Evolutionary conservation across 2,329 filamentous ascomycete species (phyloP), one percentile per base, ranked within the genome.

Genomic region (Penicillium italicum): DNA sequence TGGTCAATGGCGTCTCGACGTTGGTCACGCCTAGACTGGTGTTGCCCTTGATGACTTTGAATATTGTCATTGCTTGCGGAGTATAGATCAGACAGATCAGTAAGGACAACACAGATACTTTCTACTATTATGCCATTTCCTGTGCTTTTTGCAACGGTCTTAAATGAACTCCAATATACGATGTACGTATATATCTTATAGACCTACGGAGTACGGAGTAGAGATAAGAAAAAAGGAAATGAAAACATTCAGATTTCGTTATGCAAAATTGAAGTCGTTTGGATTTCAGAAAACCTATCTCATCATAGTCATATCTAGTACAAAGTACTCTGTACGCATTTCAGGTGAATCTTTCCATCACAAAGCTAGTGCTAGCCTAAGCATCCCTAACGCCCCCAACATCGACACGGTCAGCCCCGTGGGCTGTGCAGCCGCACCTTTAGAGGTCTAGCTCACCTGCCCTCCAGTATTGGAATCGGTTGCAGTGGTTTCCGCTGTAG

Each of bases 11-110:
- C 0, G 69, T 71, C n/a, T 48, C 54, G 10, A 65, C 44, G 22
- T 66, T 50, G 2, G 45, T 26, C 1, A 68, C 60, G 3, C 60
- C 66, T n/a, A 73, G 53, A 8, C 66, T 74, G 11, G 72, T 69
- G 42, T 74, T 70, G 2, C 73, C 74, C n/a, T 66, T 59, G 54
- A 76, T 62, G 16, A 56, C 65, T 43, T 48, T 54, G n/a, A n/a
- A n/a, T n/a, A n/a, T n/a, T n/a, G n/a, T n/a, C n/a, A n/a, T n/a
- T n/a, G n/a, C n/a, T n/a, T n/a, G n/a, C n/a, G n/a, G n/a, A n/a
- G n/a, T n/a, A n/a, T 28, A 24, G 24, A 24, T 24, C 24, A 24
- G 24, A 24, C 24, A 24, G 24, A 24, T 24, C 24, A 24, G 24
- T 3, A 24, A 24, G 24, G 5, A 24, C 24, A 3, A 24, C 24